These are phyloP conservation scores for Stachybotrys chartarum DNA, from an alignment of 2,329 filamentous ascomycete species.

Conservation along the genomic window DNA sequence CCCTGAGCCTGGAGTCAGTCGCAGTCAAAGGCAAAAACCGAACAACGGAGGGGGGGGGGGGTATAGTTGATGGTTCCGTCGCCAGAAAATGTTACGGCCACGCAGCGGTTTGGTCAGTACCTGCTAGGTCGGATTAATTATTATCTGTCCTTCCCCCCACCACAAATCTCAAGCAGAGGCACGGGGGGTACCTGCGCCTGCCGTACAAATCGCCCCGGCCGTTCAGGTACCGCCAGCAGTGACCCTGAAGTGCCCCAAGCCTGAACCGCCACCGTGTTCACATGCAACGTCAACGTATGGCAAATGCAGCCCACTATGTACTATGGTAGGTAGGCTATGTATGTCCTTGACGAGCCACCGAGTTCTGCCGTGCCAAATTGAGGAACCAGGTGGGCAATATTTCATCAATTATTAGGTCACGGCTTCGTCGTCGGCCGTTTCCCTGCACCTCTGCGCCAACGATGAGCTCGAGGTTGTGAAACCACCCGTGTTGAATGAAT, in stretches of 20 bases:
- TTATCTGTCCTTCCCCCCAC: conserved; percentile 20
- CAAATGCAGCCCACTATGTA: no score
- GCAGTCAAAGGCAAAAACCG: neutral
- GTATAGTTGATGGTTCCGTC: conserved; percentile 11
- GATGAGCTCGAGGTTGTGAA: no score
- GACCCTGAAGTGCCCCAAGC: neutral
- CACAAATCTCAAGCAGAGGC: neutral
- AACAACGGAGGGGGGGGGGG: neutral
- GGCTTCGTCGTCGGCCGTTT: no score
- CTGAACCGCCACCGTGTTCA: conserved; percentile 26
- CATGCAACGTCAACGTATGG: conserved; percentile 7
- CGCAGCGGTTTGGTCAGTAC: conserved; percentile 14
- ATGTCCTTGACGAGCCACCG: no score
- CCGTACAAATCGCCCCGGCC: no score
- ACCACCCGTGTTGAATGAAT: no score
- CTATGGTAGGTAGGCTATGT: no score
- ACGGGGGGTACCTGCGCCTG: conserved; percentile 2
- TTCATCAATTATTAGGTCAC: no score
- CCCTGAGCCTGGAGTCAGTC: neutral
- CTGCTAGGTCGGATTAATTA: conserved; percentile 19
- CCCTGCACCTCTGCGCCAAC: no score
- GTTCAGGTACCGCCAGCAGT: conserved; percentile 5
- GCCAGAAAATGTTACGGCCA: conserved; percentile 21
- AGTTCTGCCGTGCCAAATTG: no score
- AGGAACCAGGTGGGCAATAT: no score